These are phyloP conservation scores for Phytophthora pini DNA, from an alignment of 352 stramenopile species.

Conservation along the genomic window DNA sequence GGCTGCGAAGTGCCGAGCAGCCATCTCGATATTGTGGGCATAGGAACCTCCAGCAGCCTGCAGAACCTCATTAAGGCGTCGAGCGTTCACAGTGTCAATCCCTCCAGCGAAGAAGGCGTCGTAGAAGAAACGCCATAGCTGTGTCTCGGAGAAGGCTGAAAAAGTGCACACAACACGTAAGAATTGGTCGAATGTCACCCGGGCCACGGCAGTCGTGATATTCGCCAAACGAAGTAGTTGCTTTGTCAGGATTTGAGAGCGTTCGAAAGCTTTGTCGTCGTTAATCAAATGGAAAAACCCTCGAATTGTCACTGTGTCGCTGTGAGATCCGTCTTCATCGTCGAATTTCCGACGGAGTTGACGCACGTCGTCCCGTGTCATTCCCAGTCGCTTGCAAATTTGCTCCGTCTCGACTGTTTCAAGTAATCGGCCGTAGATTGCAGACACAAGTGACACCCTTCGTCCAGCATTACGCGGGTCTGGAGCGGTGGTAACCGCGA, in stretches of 20 bases:
- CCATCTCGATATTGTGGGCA: slow-evolving; percentile 51
- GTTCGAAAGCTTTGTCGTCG: slow-evolving; percentile 39
- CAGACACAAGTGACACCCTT: slow-evolving; percentile 16
- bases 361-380: slow-evolving; percentile 40
- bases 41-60: slow-evolving; percentile 52
- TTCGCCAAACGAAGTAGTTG: slow-evolving; percentile 47
- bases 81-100: slow-evolving; percentile 38
- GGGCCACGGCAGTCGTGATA: slow-evolving; percentile 25
- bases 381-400: slow-evolving; percentile 44
- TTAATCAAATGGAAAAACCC: slow-evolving; percentile 70
- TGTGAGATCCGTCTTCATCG: slow-evolving; percentile 40
- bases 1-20: slow-evolving; percentile 44
- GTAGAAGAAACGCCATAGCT: slow-evolving; percentile 72
- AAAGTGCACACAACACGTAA: slow-evolving; percentile 57
- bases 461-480: not conserved
- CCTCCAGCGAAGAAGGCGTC: slow-evolving; percentile 48
- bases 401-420: slow-evolving; percentile 36
- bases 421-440: slow-evolving; percentile 22
- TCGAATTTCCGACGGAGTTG: slow-evolving; percentile 46
- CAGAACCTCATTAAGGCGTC: slow-evolving; percentile 47
- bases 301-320: slow-evolving; percentile 45
- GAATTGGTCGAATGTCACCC: slow-evolving; percentile 66
- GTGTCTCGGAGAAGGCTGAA: slow-evolving; percentile 45
- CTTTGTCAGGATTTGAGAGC: slow-evolving; percentile 49
- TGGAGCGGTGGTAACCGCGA: slow-evolving; percentile 10